Evolutionary conservation across 2,329 filamentous ascomycete species (phyloP), one percentile per base, ranked within the genome.

Genomic region (Aspergillus arachidicola): DNA sequence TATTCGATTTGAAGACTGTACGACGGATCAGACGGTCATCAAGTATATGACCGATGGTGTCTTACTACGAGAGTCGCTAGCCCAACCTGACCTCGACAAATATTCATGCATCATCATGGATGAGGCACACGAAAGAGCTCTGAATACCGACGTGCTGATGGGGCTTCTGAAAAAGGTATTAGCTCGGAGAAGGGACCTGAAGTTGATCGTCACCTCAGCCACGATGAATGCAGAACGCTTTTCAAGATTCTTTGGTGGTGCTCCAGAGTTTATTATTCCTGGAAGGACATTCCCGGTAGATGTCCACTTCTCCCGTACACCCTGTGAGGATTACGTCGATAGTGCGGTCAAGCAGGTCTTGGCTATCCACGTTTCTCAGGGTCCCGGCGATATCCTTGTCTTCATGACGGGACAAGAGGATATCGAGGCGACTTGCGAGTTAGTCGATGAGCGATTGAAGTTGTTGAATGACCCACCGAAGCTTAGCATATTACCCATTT

Each of bases 11-110:
- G 95, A 99, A 75, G 96, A 99, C 76, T 97, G 94, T 78, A 99
- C 95, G 1, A 97, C 93, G 82, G 93, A 93, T 69, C 91, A 98
- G 62, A 99, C 95, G 0, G 85, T 90, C 64, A 98, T 99, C 81
- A 99, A 99, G 79, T 99, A 99, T 78, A 97, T 99, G 94, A 99
- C 95, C 0, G 96, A 99, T 73, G 95, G 95, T 82, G 92, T 99
- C 26, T 82, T 99, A 51, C 85, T 99, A 36, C 87, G 95, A 80
- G 96, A 99, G 74, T 97, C 93, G 6, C 84, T 99, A 12, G 94
- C 93, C 64, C 94, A 98, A 77, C 88, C 91, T 7, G 94, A 99
- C 76, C 84, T 99, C 53, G 95, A 98, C 77, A 92, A 92, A 68
- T 99, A 99, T 76, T 97, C 94, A 16, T 97, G 94, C 76, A 93